phyloP scores from a whole-genome alignment of 2,329 filamentous ascomycete species.

The Boeremia exigua region DNA sequence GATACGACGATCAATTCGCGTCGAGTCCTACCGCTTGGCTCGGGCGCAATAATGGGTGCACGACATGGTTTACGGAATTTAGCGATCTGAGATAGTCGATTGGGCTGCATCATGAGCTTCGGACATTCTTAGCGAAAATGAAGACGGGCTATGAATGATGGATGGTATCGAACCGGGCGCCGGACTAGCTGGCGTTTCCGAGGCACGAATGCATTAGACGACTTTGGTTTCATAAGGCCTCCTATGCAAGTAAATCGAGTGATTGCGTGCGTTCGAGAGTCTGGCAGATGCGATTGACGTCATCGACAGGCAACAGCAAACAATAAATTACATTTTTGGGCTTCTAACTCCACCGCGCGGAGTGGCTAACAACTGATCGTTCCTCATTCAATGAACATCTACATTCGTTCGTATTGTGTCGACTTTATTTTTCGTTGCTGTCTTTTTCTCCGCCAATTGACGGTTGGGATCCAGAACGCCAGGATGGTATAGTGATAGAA shows the following conservation, averaged over 20 bases:
- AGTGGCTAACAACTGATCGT: background rate
- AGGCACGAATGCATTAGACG: slow-evolving; percentile 40
- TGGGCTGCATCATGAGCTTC: slow-evolving; percentile 28
- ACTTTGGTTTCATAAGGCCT: slow-evolving; percentile 10
- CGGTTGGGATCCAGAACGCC: background rate
- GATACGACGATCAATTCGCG: slow-evolving; percentile 39
- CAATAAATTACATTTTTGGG: background rate
- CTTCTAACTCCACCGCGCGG: background rate
- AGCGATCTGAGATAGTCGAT: slow-evolving; percentile 28
- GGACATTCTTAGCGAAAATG: slow-evolving; percentile 39
- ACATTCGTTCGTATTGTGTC: slow-evolving; percentile 5
- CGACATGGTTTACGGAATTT: slow-evolving; percentile 37
- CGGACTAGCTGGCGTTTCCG: slow-evolving; percentile 43
- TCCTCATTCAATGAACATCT: slow-evolving; percentile 9
- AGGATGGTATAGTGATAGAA: slow-evolving; percentile 11
- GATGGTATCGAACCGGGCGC: slow-evolving; percentile 33
- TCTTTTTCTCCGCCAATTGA: background rate
- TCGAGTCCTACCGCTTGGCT: slow-evolving; percentile 24
- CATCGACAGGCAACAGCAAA: background rate
- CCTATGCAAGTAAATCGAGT: background rate
- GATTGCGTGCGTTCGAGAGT: background rate
- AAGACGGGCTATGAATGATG: slow-evolving; percentile 28
- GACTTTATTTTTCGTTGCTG: slow-evolving; percentile 1
- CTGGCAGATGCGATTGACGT: background rate
- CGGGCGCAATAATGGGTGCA: slow-evolving; percentile 36